Percentiles rank a stretch among this genome's conserved stretches.
Conservation (phyloP, 106 monocot genomes). For the Dactylorhiza incarnata region DNA sequence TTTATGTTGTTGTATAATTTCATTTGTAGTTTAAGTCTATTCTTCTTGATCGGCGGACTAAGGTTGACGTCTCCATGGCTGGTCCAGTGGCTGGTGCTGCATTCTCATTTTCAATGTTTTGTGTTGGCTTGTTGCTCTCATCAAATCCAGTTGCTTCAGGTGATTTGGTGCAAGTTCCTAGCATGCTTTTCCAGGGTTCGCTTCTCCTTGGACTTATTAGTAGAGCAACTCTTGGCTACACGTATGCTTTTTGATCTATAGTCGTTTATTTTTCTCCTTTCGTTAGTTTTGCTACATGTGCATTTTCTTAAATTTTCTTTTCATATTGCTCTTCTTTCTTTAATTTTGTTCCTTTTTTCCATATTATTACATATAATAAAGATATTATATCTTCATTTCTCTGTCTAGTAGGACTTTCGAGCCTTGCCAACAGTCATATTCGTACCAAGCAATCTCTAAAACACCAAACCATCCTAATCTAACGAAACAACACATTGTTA, state of each 20-base stretch:
- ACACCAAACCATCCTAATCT: neutral
- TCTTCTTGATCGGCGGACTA: slow-evolving; percentile 74
- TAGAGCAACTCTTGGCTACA: slow-evolving; percentile 81
- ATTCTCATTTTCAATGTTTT: slow-evolving; percentile 94
- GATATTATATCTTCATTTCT: neutral
- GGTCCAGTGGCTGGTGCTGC: slow-evolving; percentile 89
- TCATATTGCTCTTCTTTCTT: neutral
- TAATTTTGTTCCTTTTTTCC: neutral
- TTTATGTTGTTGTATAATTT: slow-evolving; percentile 4
- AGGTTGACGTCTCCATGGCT: slow-evolving; percentile 80
- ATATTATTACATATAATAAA: neutral
- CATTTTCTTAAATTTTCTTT: slow-evolving; percentile 8
- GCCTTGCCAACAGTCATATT: neutral
- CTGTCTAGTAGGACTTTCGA: neutral
- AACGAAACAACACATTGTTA: neutral
- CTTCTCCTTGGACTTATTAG: slow-evolving; percentile 94
- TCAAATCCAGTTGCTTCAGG: slow-evolving; percentile 58
- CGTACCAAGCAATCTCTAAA: neutral
- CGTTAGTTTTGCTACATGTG: slow-evolving; percentile 37
- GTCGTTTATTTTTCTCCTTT: slow-evolving; percentile 1
- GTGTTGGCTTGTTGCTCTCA: slow-evolving; percentile 69
- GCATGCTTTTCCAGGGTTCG: slow-evolving; percentile 87
- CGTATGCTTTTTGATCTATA: slow-evolving; percentile 34
- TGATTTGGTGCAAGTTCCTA: slow-evolving; percentile 86
- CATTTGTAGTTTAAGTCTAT: slow-evolving; percentile 87